These are phyloP conservation scores for Cucurbita ficifolia DNA, from an alignment of 306 rosid species.

Conservation along the genomic window DNA sequence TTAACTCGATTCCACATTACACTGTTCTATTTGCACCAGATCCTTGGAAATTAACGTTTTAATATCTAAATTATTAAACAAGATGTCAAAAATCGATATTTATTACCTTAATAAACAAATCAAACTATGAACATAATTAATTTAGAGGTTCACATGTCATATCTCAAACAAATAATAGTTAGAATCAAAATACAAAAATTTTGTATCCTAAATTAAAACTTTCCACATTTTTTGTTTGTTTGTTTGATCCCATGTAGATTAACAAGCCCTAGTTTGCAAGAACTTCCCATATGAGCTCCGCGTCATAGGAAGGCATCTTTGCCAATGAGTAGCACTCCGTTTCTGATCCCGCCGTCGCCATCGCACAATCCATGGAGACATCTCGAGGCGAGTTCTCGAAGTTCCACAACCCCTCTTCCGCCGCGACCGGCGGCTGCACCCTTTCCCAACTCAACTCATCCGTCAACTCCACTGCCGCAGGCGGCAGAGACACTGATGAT, in stretches of 20 bases:
- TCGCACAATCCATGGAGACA: conserved; percentile 26
- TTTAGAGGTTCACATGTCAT: too few relatives aligned
- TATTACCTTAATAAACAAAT: too few relatives aligned
- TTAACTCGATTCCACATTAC: too few relatives aligned
- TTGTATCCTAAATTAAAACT: not conserved
- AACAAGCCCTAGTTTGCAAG: conserved; percentile 39
- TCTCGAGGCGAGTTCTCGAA: conserved; percentile 28
- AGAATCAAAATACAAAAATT: not conserved
- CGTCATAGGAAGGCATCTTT: conserved; percentile 75
- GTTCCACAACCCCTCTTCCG: conserved; percentile 54
- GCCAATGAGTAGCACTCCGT: conserved; percentile 50
- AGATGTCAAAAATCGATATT: too few relatives aligned
- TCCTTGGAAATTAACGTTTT: too few relatives aligned
- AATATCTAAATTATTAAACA: too few relatives aligned
- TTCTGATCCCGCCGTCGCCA: conserved; percentile 23
- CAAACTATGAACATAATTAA: too few relatives aligned
- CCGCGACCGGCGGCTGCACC: conserved; percentile 21
- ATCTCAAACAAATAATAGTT: not conserved
- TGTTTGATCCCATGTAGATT: not conserved
- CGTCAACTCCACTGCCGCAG: conserved; percentile 8
- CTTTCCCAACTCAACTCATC: conserved; percentile 26
- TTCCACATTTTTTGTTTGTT: not conserved
- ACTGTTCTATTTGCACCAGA: too few relatives aligned
- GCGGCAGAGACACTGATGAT: conserved; percentile 9
- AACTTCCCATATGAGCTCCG: conserved; percentile 87